Base-by-base conservation (phyloP, 208 protist genomes). In the Trypanosoma rangeli region DNA sequence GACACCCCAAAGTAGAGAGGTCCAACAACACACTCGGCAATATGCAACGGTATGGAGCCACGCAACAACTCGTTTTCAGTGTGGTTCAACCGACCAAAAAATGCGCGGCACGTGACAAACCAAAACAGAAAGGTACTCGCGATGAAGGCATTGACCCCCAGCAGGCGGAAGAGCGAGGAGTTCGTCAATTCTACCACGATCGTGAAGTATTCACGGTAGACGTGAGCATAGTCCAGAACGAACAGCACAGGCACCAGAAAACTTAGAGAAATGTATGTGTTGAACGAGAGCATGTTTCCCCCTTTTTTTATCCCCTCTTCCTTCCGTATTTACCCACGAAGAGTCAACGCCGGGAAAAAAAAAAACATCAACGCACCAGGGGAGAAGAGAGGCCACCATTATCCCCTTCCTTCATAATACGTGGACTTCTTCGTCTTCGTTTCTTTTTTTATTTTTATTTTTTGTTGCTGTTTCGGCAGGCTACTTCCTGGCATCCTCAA, bases 41-140 rank as follows among this genome's bases (percentile, higher is more conserved):
- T 33, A 68, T 87, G 84, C n/a, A 91, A n/a, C 0, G 78, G 76
- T 24, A 78, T 57, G 26, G 79, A 55, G 4, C 50, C 70, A 16
- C 67, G 33, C 53, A 92, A 48, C 18, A 78, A 67, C 20, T 73
- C 70, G 35, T 55, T 50, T 72, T 95, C 87, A 2, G 74, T 59
- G 4, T 65, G 54, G 57, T 71, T 85, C 53, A 93, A 70, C 54
- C 49, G 60, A 37, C 90, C 90, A 76, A 95, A 95, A 72, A 93
- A 95, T 52, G 80, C 42, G 1, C 20, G 37, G 20, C 79, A 70
- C 18, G 80, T 37, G 22, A 83, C 15, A 39, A 79, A 49, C 80
- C 82, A 92, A 18, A 87, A 22, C 48, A 83, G 15, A 44, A 84
- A 15, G 3, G 67, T 48, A 9, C 61, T 29, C 5, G 80, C 78